A percentile compares a stretch with the other conserved stretches of the same genome.
phyloP scores from a whole-genome alignment of 2,329 filamentous ascomycete species.

The Colletotrichum tofieldiae region DNA sequence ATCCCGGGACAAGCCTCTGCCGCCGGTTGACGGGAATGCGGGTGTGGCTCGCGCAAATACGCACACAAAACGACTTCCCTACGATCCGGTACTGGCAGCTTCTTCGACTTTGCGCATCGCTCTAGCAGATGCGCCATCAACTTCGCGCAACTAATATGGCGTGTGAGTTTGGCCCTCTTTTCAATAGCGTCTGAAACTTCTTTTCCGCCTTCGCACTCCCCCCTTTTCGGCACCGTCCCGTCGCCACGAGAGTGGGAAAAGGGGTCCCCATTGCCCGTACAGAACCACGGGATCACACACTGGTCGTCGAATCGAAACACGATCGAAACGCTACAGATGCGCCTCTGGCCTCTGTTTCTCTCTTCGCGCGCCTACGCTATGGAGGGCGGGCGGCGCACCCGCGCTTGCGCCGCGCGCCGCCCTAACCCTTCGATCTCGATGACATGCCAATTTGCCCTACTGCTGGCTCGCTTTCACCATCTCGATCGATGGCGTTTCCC shows the following conservation, averaged over 20 bases:
- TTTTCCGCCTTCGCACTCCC: background rate
- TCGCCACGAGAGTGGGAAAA: background rate
- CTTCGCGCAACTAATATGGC: background rate
- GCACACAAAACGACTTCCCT: background rate
- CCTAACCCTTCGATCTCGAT: constrained; percentile 31
- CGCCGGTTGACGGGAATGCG: constrained; percentile 18
- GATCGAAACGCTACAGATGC: constrained; percentile 32
- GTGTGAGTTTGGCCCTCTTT: background rate
- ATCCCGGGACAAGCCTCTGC: constrained; percentile 12
- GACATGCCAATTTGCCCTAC: constrained; percentile 25
- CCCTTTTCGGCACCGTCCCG: no score
- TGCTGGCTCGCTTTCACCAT: background rate
- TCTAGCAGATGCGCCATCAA: background rate
- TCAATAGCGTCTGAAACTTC: constrained; percentile 6
- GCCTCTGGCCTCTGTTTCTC: background rate
- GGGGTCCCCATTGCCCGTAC: background rate
- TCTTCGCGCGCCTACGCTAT: background rate
- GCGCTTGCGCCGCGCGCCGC: background rate
- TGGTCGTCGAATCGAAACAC: constrained; percentile 34
- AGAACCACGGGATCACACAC: constrained; percentile 5
- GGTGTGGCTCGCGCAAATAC: constrained; percentile 10
- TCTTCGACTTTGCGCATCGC: background rate
- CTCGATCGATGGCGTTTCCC: constrained; percentile 4
- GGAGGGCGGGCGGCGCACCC: background rate
- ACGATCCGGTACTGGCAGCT: background rate